Evolutionary conservation across 352 stramenopile genomes (phyloP), one percentile per base, ranked within the genome.

Genomic region (Saprolegnia diclina): DNA sequence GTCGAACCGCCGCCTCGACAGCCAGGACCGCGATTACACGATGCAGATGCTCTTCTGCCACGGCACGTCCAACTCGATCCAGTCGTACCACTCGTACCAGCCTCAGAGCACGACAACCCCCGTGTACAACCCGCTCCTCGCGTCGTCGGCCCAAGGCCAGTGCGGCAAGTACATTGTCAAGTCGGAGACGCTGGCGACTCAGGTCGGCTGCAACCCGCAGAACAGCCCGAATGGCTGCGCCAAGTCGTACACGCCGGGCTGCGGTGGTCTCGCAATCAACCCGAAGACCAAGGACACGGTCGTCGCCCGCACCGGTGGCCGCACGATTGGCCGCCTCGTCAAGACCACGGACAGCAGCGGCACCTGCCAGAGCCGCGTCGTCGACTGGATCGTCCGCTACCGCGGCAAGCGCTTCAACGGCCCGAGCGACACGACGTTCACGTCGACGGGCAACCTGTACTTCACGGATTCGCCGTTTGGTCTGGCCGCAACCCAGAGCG

Each of bases 381-480:
- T 92, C 38, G 84, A 92, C 67, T 82, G 79, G 21, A 88, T 92
- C 70, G 78, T 75, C 29, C 87, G 75, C 0, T 92, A 83, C 77
- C 81, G 81, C 59, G 84, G 84, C 65, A 84, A 85, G 71, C 83
- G 85, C 63, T 91, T 92, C 67, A 92, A 92, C 74, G 87, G 81
- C 38, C 84, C 84, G 5, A 81, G 79, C 26, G 87, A 85, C 67
- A 80, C 77, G 16, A 82, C 88, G 74, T 92, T 85, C 65, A 75
- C 79, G 21, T 72, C 71, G 44, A 83, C 74, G 22, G 84, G 84
- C 19, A 79, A 89, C 71, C 67, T 92, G 14, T 92, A 89, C 77
- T 92, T 92, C 67, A 88, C 80, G 0, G 84, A 92, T 73, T 90
- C 81, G 57, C 84, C 84, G 5, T 91, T 92, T 50, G 84, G 81